Base-by-base conservation (phyloP, 768 basidiomycete species). In the Coprinopsis sp. region DNA sequence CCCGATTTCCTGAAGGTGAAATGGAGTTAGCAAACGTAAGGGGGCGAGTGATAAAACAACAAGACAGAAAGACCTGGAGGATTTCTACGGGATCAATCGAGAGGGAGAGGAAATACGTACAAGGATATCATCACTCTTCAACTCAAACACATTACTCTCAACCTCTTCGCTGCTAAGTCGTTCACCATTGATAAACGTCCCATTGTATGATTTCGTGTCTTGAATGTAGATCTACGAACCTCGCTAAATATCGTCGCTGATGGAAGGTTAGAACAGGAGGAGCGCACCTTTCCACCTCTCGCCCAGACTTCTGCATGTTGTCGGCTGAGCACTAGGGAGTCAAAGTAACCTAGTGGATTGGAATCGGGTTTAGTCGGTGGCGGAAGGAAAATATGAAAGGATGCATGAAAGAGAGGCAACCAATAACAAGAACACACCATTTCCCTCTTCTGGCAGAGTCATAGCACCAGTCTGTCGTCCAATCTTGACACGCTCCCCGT, bases 261-360 rank as follows among this genome's bases (percentile, higher is more conserved):
- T 10, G 11, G 33, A 38, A 38, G 25, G 47, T 50, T 42, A 53
- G 50, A 49, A 50, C 44, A 46, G 31, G 27, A 51, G 45, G 36
- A 61, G 48, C 72, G 40, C 40, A 91, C 93, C 81, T 95, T 95
- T 36, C 79, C 82, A 33, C 66, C 72, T 51, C 95, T 90, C 69
- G 91, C 93, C 95, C 87, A 99, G n/a, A 99, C 89, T 68, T 98
- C 95, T 13, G 95, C 95, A 61, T 98, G 95, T 70, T 90, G 87
- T 55, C 95, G 74, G 55, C 88, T 91, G 51, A 99, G 74, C 6
- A 98, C 76, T 63, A 97, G 97, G 18, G 85, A 88, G 69, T 98
- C 95, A 63, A 99, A 97, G 71, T 88, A 99, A 7, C 93, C n/a
- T n/a, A n/a, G n/a, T n/a, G n/a, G n/a, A n/a, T n/a, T n/a, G n/a